Evolutionary conservation across 78 protist genomes (phyloP), one percentile per base, ranked within the genome.

Genomic region (Paratrimastix pyriformis): DNA sequence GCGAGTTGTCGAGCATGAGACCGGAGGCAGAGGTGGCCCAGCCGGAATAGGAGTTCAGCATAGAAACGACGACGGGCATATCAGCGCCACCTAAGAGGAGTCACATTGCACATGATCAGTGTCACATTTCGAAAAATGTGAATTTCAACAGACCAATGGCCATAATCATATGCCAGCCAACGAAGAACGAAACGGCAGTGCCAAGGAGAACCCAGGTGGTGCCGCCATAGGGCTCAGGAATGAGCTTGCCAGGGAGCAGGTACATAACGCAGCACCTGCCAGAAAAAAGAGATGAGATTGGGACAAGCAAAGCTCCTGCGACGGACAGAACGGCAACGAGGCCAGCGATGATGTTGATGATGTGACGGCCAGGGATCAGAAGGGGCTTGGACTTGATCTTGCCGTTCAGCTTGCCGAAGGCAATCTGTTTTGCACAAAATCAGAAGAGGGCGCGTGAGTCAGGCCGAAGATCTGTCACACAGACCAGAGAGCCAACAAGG

Each of bases 31-130:
- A 15, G 32, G 86, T 48, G n/a, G 93, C 92, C 96, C 95, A 90
- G 30, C 96, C 97, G 0, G 95, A 89, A 84, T 84, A 85, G 40
- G 86, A 69, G 83, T 96, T 96, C 72, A 96, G 89, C 42, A 94
- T 87, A 0, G 98, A 82, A 48, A 96, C 87, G 55, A 92, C 97
- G 8, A 96, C 97, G 24, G 99, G 99, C 95, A 93, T 92, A 74
- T 96, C 99, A 30, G 97, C 97, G 13, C 97, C 97, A 30, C 97
- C 64, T 6, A 26, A 32, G 37, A 37, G 43, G 62, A 26, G 42
- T 8, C 46, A 6, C 26, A 7, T 8, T 65, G 13, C 37, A 11
- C 24, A 11, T 11, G 9, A 11, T 65, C 72, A 65, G n/a, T n/a
- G n/a, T n/a, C n/a, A n/a, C n/a, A n/a, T n/a, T n/a, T n/a, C n/a